These are phyloP conservation scores for Mycena pura DNA, from an alignment of 768 basidiomycete genomes.

Conservation along the genomic window DNA sequence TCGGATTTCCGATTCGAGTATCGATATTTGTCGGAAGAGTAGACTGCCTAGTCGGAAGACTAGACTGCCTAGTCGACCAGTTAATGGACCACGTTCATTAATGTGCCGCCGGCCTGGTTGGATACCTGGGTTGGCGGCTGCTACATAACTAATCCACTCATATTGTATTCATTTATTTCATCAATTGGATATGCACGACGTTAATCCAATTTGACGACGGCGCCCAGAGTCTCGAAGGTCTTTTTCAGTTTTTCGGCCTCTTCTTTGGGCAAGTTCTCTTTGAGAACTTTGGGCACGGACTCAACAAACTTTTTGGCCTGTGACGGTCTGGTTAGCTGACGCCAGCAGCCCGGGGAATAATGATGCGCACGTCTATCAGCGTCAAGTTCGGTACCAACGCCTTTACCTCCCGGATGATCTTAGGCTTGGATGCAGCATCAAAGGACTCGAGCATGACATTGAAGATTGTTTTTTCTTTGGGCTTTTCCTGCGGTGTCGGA, in stretches of 20 bases:
- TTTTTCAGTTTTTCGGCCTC: conserved; percentile 97
- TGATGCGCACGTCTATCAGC: conserved; percentile 85
- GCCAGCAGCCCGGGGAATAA: neutral
- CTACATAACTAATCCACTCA: conserved; percentile 17
- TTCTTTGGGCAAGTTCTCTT: conserved; percentile 95
- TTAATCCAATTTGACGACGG: conserved; percentile 84
- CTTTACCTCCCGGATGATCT: conserved; percentile 98
- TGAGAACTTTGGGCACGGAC: conserved; percentile 88
- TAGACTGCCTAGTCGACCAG: conserved; percentile 40
- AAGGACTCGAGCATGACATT: conserved; percentile 95
- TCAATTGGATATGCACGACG: conserved; percentile 28
- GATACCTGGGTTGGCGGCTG: neutral
- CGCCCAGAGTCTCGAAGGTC: conserved; percentile 89
- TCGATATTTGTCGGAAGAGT: conserved; percentile 93
- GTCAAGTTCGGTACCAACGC: conserved; percentile 94
- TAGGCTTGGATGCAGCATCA: conserved; percentile 90
- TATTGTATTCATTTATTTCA: conserved; percentile 24
- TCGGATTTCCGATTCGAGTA: conserved; percentile 97
- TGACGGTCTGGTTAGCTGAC: conserved; percentile 1
- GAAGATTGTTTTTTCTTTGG: conserved; percentile 98
- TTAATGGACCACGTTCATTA: neutral
- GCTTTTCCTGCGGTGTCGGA: conserved; percentile 75
- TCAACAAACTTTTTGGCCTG: conserved; percentile 99
- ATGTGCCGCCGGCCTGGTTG: neutral
- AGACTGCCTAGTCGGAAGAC: conserved; percentile 72